Percentiles rank a stretch among this genome's conserved stretches.
Evolutionary conservation across 441 rosid genomes (phyloP).

Genomic region (Brassica balearica): DNA sequence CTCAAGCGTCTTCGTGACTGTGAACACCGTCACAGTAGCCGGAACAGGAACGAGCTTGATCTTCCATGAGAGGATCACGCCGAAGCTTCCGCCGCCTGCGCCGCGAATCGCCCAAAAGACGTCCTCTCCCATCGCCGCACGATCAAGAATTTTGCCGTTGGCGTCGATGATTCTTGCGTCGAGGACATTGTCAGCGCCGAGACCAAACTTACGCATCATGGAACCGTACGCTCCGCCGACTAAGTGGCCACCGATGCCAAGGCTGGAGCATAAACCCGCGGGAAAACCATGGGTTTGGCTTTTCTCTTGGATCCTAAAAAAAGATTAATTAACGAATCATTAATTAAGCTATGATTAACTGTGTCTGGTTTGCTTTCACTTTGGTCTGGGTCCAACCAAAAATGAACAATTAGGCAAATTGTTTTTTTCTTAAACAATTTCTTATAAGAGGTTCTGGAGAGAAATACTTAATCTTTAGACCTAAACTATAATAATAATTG

Average conservation of each 20-base stretch:
- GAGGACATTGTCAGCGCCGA: conserved; percentile 51
- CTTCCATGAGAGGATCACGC: conserved; percentile 48
- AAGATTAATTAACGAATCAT: not conserved
- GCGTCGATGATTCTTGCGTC: conserved; percentile 53
- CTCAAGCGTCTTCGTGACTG: conserved; percentile 45
- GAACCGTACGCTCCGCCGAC: conserved; percentile 55
- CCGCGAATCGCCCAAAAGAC: conserved; percentile 55
- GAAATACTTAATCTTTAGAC: not conserved
- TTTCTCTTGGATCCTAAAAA: conserved; percentile 47
- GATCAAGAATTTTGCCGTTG: conserved; percentile 45
- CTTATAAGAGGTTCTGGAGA: not conserved
- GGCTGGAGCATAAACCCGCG: conserved; percentile 52
- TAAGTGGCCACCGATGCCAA: conserved; percentile 53
- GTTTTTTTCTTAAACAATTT: not conserved
- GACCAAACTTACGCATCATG: conserved; percentile 53
- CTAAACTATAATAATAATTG: no score
- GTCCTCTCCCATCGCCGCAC: conserved; percentile 53
- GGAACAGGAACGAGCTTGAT: conserved; percentile 47
- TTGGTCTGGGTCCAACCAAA: conserved; percentile 2
- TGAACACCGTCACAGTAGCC: conserved; percentile 42
- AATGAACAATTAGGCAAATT: not conserved
- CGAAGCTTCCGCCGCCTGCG: conserved; percentile 49
- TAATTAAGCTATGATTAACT: not conserved
- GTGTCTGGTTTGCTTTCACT: not conserved
- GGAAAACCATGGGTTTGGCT: conserved; percentile 53